A percentile compares a stretch with the other conserved stretches of the same genome.
Conservation (phyloP, 345 rosid genomes). For the Gossypium mustelinum region DNA sequence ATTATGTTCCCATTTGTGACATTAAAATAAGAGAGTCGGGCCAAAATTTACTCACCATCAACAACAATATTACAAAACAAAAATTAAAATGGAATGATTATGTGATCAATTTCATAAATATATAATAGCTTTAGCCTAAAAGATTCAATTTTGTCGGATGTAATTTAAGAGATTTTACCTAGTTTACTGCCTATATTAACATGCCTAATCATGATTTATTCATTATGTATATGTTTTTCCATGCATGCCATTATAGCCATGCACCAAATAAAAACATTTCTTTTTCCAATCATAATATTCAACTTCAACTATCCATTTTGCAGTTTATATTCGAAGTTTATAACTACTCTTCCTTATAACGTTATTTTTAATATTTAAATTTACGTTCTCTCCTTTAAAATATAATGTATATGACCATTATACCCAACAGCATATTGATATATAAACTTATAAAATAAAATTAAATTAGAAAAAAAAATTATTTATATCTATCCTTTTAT, state of each 20-base stretch:
- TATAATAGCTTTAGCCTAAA: slow-evolving; percentile 19
- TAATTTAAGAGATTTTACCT: slow-evolving; percentile 24
- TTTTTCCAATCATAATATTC: neutral
- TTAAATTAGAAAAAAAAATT: neutral
- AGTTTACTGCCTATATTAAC: slow-evolving; percentile 12
- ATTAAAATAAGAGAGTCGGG: slow-evolving; percentile 11
- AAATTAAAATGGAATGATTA: slow-evolving; percentile 14
- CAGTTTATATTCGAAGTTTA: too few relatives aligned
- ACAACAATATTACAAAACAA: slow-evolving; percentile 24
- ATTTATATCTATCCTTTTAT: too few relatives aligned
- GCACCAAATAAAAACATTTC: neutral
- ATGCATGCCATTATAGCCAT: neutral
- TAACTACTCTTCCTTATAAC: accelerated
- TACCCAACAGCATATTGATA: too few relatives aligned
- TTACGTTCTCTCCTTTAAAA: too few relatives aligned
- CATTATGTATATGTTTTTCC: neutral
- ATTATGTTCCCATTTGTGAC: neutral
- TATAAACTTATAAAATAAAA: neutral
- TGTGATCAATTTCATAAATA: slow-evolving; percentile 26
- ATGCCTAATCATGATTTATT: slow-evolving; percentile 11
- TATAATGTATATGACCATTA: too few relatives aligned
- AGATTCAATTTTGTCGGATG: slow-evolving; percentile 37
- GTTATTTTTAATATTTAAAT: too few relatives aligned
- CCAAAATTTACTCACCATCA: slow-evolving; percentile 24
- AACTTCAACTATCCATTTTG: neutral